These are phyloP conservation scores for Thecaphora thlaspeos DNA, from an alignment of 1,284 basidiomycete species.

Conservation along the genomic window DNA sequence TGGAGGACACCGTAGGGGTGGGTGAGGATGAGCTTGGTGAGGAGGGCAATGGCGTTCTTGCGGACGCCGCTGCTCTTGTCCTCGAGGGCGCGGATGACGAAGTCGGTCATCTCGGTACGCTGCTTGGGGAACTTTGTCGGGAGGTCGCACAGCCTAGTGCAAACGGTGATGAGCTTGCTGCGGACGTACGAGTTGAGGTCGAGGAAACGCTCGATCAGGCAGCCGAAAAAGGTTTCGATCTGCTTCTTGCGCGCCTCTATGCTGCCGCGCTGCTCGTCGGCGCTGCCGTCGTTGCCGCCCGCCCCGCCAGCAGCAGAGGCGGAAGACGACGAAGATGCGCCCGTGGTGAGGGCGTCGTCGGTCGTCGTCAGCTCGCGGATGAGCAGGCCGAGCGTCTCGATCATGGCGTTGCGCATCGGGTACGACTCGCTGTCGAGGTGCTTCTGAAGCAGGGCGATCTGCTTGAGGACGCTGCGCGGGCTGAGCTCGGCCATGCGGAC, in stretches of 20 bases:
- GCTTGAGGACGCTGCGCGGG: conserved; percentile 84
- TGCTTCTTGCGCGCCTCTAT: conserved; percentile 72
- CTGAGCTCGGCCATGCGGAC: conserved; percentile 76
- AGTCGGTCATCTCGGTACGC: conserved; percentile 72
- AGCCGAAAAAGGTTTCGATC: conserved; percentile 76
- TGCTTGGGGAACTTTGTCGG: conserved; percentile 83
- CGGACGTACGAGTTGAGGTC: conserved; percentile 90
- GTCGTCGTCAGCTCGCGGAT: conserved; percentile 59
- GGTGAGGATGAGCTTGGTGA: conserved; percentile 76
- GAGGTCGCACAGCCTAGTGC: conserved; percentile 70
- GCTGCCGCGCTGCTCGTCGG: conserved; percentile 39
- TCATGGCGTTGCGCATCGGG: conserved; percentile 73
- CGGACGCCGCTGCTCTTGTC: conserved; percentile 88
- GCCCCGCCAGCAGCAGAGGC: conserved; percentile 2
- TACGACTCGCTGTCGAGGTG: conserved; percentile 96
- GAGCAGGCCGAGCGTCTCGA: conserved; percentile 56
- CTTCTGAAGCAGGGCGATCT: conserved; percentile 77
- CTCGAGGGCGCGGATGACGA: conserved; percentile 76
- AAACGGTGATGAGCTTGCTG: conserved; percentile 76
- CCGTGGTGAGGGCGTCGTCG: conserved; percentile 37
- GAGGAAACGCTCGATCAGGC: conserved; percentile 80
- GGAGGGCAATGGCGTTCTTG: conserved; percentile 75
- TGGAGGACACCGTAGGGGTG: conserved; percentile 86
- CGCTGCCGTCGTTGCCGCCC: conserved; percentile 6
- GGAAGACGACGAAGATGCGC: not conserved